These are phyloP conservation scores for Symbiodinium pilosum DNA, from an alignment of 73 alveolate genomes.

Conservation along the genomic window DNA sequence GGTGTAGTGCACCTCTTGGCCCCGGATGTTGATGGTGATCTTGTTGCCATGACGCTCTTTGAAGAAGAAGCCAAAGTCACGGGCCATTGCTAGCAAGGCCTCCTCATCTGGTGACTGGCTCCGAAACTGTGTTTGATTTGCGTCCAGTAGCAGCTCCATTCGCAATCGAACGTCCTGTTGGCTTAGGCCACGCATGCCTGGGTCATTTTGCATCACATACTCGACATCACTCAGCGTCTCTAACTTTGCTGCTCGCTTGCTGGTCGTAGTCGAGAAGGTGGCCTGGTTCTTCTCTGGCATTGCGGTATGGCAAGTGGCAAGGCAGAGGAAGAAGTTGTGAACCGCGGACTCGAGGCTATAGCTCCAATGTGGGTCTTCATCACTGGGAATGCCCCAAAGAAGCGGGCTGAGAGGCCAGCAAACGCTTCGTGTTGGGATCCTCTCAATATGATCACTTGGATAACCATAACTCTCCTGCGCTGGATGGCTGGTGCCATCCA, in stretches of 20 bases:
- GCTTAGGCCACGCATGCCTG: not conserved
- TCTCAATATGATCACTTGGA: conserved; percentile 59
- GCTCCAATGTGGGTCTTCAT: conserved; percentile 9
- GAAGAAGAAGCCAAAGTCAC: conserved; percentile 79
- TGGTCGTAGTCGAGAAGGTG: not conserved
- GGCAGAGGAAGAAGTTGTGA: conserved; percentile 17
- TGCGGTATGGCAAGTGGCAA: conserved; percentile 75
- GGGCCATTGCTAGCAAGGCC: conserved; percentile 98
- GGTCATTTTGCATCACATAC: conserved; percentile 13
- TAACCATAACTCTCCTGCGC: conserved; percentile 13
- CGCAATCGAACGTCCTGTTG: conserved; percentile 3
- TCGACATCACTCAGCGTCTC: not conserved
- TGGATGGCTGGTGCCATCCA: conserved; percentile 1
- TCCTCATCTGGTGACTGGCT: conserved; percentile 98
- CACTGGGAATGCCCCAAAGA: not conserved
- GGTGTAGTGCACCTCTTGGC: conserved; percentile 50
- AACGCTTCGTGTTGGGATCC: conserved; percentile 52
- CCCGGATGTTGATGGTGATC: conserved; percentile 59
- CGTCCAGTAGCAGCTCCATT: not conserved
- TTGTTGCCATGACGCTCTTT: conserved; percentile 42
- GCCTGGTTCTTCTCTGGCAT: conserved; percentile 28
- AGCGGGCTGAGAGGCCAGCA: conserved; percentile 46
- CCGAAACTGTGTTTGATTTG: not conserved
- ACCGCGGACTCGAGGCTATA: not conserved
- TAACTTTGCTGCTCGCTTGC: not conserved